phyloP scores from a whole-genome alignment of 768 basidiomycete genomes.

The Fistulinella prunicolor region DNA sequence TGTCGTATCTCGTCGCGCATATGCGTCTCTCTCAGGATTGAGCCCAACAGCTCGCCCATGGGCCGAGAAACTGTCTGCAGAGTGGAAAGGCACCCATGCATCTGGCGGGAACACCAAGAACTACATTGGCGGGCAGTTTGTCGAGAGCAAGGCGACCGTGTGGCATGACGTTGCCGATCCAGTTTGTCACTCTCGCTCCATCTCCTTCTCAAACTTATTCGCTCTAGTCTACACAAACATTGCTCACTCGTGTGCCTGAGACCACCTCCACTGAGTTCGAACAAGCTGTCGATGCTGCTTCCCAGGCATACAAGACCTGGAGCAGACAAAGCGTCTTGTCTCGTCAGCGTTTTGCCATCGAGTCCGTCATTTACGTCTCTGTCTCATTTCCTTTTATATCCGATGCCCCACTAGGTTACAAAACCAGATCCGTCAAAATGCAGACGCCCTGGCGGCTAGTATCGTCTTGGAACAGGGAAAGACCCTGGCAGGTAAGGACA shows the following conservation, averaged over 20 bases:
- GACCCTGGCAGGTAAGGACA: slow-evolving; percentile 69
- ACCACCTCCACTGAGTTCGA: slow-evolving; percentile 80
- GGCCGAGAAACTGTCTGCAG: slow-evolving; percentile 66
- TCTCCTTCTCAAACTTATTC: neutral
- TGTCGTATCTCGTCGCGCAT: slow-evolving; percentile 29
- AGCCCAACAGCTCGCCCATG: slow-evolving; percentile 53
- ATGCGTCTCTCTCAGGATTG: slow-evolving; percentile 50
- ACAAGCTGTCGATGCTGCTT: slow-evolving; percentile 79
- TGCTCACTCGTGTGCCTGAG: slow-evolving; percentile 88
- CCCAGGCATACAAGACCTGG: slow-evolving; percentile 87
- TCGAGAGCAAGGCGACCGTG: slow-evolving; percentile 70
- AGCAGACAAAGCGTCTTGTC: slow-evolving; percentile 79
- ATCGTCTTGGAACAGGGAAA: slow-evolving; percentile 97
- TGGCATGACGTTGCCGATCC: slow-evolving; percentile 93
- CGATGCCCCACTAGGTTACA: slow-evolving; percentile 61
- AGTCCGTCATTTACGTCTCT: slow-evolving; percentile 52
- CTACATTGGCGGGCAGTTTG: slow-evolving; percentile 87
- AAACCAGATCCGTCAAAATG: slow-evolving; percentile 77
- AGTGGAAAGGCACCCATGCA: slow-evolving; percentile 87
- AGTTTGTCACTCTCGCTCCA: slow-evolving; percentile 44
- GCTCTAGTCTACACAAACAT: slow-evolving; percentile 79
- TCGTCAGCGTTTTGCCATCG: slow-evolving; percentile 84
- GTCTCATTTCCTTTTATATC: slow-evolving; percentile 2
- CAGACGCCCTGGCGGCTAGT: slow-evolving; percentile 80
- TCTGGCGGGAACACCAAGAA: slow-evolving; percentile 89